Conservation (phyloP, 1,139 yeast species). For the Geotrichum phurueaensis region DNA sequence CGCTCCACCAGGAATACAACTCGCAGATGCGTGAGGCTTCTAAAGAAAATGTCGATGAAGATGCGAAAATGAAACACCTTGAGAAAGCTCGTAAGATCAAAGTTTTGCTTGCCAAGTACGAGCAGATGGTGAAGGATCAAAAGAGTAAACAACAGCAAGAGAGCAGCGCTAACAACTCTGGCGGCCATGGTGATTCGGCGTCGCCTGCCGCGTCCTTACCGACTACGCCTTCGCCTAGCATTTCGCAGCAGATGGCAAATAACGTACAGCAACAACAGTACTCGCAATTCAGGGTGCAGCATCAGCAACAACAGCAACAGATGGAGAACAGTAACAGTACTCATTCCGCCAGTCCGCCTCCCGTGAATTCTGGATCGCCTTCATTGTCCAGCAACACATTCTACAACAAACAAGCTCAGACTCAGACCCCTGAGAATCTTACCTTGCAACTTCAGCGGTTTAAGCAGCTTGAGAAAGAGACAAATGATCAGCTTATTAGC, state of each 20-base stretch:
- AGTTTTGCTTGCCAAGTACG: constrained; percentile 16
- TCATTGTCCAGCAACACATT: constrained; percentile 12
- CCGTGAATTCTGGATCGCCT: background rate
- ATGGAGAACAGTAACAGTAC: background rate
- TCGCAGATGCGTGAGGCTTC: constrained; percentile 17
- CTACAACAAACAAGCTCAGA: constrained; percentile 3
- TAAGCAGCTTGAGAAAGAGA: constrained; percentile 14
- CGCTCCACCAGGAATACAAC: constrained; percentile 17
- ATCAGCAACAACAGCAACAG: background rate
- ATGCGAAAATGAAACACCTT: constrained; percentile 15
- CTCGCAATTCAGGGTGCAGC: constrained; percentile 9
- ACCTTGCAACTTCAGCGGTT: constrained; percentile 10
- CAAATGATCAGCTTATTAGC: constrained; percentile 22
- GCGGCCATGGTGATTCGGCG: background rate
- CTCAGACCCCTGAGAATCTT: constrained; percentile 5
- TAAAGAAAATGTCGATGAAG: constrained; percentile 8
- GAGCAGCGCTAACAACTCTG: background rate
- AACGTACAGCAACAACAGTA: constrained; percentile 7
- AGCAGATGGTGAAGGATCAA: constrained; percentile 14
- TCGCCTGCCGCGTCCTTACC: constrained; percentile 1
- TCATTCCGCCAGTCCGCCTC: constrained; percentile 1
- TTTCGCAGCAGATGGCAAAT: constrained; percentile 11
- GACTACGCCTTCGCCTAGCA: background rate
- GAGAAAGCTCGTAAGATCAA: constrained; percentile 18
- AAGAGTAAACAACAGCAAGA: constrained; percentile 6